phyloP scores from a whole-genome alignment of 768 basidiomycete genomes.

The Termitomyces sp. region DNA sequence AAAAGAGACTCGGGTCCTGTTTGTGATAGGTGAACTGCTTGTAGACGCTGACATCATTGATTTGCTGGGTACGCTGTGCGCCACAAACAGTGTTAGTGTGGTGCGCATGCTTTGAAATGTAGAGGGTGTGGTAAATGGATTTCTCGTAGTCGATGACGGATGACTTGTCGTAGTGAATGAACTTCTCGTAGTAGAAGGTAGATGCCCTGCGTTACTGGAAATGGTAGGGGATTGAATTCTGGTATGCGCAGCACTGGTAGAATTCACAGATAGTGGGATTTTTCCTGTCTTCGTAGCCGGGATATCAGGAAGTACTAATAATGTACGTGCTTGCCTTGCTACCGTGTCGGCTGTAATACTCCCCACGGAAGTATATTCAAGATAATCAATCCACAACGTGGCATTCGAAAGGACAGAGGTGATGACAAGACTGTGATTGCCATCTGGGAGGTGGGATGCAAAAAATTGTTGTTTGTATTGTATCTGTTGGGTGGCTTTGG shows the following conservation, averaged over 20 bases:
- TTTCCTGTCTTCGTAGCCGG: not conserved
- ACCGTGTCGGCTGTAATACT: not conserved
- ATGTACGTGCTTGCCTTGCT: not conserved
- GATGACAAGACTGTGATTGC: slow-evolving; percentile 16
- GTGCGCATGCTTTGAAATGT: too few relatives aligned
- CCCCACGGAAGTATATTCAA: not conserved
- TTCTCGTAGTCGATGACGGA: too few relatives aligned
- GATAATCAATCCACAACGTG: slow-evolving; percentile 12
- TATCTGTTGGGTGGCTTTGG: not conserved
- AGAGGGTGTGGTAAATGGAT: not conserved
- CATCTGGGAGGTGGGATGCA: slow-evolving; percentile 11
- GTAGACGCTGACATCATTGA: not conserved
- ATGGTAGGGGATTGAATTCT: not conserved
- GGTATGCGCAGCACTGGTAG: too few relatives aligned
- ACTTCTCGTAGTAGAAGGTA: not conserved
- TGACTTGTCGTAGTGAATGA: not conserved
- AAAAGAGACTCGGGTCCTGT: not conserved
- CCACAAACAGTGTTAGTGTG: too few relatives aligned
- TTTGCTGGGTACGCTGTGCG: too few relatives aligned
- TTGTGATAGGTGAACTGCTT: not conserved
- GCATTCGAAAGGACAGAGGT: slow-evolving; percentile 11
- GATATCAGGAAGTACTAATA: not conserved
- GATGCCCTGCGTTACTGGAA: not conserved
- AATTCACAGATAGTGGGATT: not conserved
- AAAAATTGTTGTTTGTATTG: slow-evolving; percentile 12